Percentiles rank a stretch among this genome's conserved stretches.
These are phyloP conservation scores for Onygenales sp. DNA, from an alignment of 2,329 filamentous ascomycete genomes.

Conservation along the genomic window DNA sequence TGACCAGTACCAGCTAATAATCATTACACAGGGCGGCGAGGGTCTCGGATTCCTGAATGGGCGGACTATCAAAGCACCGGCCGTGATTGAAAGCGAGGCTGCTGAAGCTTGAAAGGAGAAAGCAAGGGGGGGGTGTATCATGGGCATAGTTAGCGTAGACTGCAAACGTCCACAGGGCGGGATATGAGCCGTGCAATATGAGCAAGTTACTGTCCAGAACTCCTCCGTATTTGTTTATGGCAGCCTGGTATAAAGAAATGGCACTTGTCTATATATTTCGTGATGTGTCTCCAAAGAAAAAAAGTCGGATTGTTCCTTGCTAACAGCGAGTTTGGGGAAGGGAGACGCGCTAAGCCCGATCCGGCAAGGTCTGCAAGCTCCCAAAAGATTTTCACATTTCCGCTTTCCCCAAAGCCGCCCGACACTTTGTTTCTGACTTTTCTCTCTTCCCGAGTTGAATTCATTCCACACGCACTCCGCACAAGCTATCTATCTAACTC, in stretches of 20 bases:
- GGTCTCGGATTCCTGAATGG: conserved; percentile 52
- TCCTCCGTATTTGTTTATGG: neutral
- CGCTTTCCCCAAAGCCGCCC: neutral
- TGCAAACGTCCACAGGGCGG: too few species aligned
- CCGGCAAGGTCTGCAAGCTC: conserved; percentile 9
- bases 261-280: too few species aligned
- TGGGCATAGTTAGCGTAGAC: too few species aligned
- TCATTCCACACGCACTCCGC: neutral
- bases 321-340: too few species aligned
- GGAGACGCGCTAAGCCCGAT: conserved; percentile 5
- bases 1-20: conserved; percentile 10
- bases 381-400: conserved; percentile 10
- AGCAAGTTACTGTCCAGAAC: neutral
- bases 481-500: neutral
- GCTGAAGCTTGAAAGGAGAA: conserved; percentile 15
- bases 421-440: neutral
- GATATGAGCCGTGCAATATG: too few species aligned
- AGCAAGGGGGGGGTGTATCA: neutral
- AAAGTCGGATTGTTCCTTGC: too few species aligned
- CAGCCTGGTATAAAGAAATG: too few species aligned
- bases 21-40: conserved; percentile 45
- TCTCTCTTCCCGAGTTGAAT: neutral
- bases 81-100: conserved; percentile 53
- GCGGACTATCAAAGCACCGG: conserved; percentile 52
- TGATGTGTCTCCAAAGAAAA: too few species aligned